These are phyloP conservation scores for Venturia aucupariae DNA, from an alignment of 2,329 filamentous ascomycete genomes.

Conservation along the genomic window DNA sequence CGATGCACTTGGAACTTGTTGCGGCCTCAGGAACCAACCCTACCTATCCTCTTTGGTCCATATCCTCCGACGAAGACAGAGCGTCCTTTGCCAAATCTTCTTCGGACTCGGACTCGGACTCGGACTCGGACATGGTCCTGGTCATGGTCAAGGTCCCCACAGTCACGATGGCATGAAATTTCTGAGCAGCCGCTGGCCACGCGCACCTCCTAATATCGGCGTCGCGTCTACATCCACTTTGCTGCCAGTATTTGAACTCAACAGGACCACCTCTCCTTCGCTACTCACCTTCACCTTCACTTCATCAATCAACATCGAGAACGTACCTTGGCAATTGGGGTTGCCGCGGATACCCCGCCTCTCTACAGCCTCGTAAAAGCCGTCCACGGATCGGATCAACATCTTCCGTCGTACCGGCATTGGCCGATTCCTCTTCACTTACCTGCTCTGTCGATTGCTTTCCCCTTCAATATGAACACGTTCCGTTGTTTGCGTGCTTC, in stretches of 20 bases:
- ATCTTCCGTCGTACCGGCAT: conserved; percentile 1
- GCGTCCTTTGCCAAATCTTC: not conserved
- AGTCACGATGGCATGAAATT: not conserved
- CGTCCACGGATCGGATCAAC: not conserved
- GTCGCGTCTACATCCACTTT: not conserved
- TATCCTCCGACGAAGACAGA: not conserved
- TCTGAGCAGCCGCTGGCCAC: not conserved
- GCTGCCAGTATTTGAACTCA: not conserved
- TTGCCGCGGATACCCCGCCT: conserved; percentile 8
- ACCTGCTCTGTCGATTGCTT: not conserved
- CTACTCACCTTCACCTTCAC: not conserved
- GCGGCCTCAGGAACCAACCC: too few species aligned
- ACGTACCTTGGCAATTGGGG: not conserved
- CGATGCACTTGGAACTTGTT: not conserved
- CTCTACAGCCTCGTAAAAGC: not conserved
- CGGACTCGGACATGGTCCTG: too few species aligned
- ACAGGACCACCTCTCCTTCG: not conserved
- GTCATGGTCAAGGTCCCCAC: too few species aligned
- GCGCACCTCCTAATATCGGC: not conserved
- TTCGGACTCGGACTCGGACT: not conserved
- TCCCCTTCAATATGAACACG: not conserved
- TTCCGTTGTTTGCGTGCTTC: conserved; percentile 10
- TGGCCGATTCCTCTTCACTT: not conserved
- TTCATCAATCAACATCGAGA: not conserved
- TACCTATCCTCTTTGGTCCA: not conserved